phyloP scores from a whole-genome alignment of 306 rosid species.

The Vigna unguiculata region DNA sequence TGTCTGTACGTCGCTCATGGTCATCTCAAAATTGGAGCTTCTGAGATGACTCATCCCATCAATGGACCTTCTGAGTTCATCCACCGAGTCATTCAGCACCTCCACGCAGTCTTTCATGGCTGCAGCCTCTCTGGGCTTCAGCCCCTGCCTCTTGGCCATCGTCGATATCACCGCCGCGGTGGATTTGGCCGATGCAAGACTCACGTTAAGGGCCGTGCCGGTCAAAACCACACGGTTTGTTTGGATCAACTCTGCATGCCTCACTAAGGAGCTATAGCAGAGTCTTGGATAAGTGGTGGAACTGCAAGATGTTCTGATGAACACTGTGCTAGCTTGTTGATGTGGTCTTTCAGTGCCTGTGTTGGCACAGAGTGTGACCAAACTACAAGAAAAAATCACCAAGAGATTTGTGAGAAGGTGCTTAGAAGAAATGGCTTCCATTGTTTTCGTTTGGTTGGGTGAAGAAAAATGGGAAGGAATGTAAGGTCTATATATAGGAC shows the following conservation, averaged over 20 bases:
- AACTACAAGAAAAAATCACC: background rate
- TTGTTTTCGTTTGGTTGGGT: background rate
- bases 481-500: constrained; percentile 24
- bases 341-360: constrained; percentile 24
- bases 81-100: constrained; percentile 62
- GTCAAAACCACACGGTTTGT: constrained; percentile 61
- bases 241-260: constrained; percentile 63
- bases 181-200: constrained; percentile 58
- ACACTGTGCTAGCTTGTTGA: constrained; percentile 50
- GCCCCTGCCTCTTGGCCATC: constrained; percentile 45
- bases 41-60: constrained; percentile 54
- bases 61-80: constrained; percentile 61
- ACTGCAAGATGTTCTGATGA: constrained; percentile 74
- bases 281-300: constrained; percentile 72
- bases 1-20: constrained; percentile 68
- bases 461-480: constrained; percentile 34
- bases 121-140: constrained; percentile 54
- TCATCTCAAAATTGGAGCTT: constrained; percentile 41
- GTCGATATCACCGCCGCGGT: constrained; percentile 49
- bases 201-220: constrained; percentile 62
- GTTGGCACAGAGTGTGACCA: constrained; percentile 25
- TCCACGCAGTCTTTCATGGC: constrained; percentile 85
- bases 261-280: constrained; percentile 65
- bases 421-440: constrained; percentile 49
- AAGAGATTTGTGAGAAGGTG: constrained; percentile 37